Evolutionary conservation across 257 asterid genomes (phyloP).

Genomic region (Solanum ossicruentum): DNA sequence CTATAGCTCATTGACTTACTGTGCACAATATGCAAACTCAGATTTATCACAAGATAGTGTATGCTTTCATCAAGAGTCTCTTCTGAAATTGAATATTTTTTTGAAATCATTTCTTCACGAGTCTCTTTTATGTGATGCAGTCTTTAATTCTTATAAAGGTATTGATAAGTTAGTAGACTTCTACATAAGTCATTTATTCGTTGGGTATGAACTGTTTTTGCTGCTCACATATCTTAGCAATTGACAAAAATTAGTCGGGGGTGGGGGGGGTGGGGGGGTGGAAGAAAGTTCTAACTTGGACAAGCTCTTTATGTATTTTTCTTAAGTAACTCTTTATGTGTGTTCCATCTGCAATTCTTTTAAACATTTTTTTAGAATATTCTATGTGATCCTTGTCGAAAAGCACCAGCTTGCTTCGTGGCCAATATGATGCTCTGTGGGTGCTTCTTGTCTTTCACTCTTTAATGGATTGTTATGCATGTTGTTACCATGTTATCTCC

Average conservation of each 20-base stretch:
- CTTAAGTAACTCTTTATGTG: not conserved
- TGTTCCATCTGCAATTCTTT: not conserved
- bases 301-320: not conserved
- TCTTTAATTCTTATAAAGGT: not conserved
- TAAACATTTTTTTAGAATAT: not conserved
- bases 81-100: not conserved
- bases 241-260: not conserved
- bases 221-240: not conserved
- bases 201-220: not conserved
- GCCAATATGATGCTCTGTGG: not conserved
- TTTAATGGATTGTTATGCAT: not conserved
- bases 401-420: not conserved
- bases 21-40: not conserved
- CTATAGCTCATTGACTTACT: not conserved
- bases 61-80: not conserved
- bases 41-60: not conserved
- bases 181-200: not conserved
- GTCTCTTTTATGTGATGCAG: not conserved
- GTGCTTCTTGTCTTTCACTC: not conserved
- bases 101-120: not conserved
- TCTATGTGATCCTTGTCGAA: not conserved
- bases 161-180: not conserved
- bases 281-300: not conserved
- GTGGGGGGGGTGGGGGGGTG: not conserved
- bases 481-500: not conserved